Base-by-base conservation (phyloP, 345 rosid genomes). In the Moringa oleifera region DNA sequence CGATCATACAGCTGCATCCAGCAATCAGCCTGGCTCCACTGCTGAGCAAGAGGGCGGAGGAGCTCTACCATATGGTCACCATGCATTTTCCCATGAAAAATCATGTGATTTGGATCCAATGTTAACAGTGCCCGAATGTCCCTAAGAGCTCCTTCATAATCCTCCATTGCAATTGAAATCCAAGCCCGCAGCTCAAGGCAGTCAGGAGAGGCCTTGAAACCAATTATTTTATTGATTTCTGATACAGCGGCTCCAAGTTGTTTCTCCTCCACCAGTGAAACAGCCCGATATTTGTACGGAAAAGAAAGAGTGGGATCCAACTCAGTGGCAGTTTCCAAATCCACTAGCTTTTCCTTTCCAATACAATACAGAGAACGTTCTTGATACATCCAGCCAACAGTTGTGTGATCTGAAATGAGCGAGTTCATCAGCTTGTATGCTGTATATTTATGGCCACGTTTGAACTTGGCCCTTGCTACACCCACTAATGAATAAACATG, bases 1-100 rank as follows among this genome's bases (percentile, higher is more conserved):
- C 90, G 79, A 75, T 93, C 96, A 69, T 88, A 85, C 36, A 93
- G 83, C 68, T 88, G 96, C 95, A 90, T 88, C 98, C 97, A 93
- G 70, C 97, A 90, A 66, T 90, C 97, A 66, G 90, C 97, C 70
- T 83, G 89, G 72, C 85, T 86, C 83, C 84, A 86, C 67, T 85
- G 86, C 70, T 80, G 96, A 37, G 76, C 95, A 61, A 78, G 80
- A 45, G 97, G 96, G 8, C 73, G 70, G 16, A 93, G 86, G 64
- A 85, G 69, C 75, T 90, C 88, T 37, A 90, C 86, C 81, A 93
- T 62, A 50, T 72, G 86, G 55, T 93, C 91, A 47, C 89, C 86
- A 12, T 68, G 85, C 77, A 90, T 65, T 67, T 83, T 83, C 70
- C 84, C 75, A 41, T 88, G 70, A 68, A 90, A 90, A 84, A 88